phyloP scores from a whole-genome alignment of 2,329 filamentous ascomycete genomes.

The Epichloe elymi region DNA sequence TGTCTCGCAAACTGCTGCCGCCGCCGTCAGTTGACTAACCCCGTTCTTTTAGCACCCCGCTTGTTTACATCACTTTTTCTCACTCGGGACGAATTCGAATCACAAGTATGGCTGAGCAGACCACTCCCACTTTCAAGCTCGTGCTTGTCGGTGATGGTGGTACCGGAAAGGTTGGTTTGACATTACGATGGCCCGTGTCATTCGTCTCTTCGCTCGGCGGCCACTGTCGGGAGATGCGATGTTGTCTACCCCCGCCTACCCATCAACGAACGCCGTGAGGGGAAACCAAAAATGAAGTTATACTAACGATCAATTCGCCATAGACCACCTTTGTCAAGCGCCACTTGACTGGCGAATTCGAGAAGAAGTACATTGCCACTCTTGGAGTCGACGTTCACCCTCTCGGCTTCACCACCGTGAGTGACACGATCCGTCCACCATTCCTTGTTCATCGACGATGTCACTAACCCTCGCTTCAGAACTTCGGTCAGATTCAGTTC shows the following conservation, averaged over 20 bases:
- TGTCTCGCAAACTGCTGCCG: not conserved
- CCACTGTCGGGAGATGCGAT: not conserved
- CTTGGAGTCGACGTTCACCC: slow-evolving; percentile 99
- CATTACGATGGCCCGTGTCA: not conserved
- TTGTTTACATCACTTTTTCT: slow-evolving; percentile 31
- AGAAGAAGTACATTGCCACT: slow-evolving; percentile 99
- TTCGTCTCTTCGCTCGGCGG: slow-evolving; percentile 10
- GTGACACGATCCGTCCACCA: slow-evolving; percentile 23
- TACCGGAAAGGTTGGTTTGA: slow-evolving; percentile 76
- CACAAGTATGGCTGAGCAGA: slow-evolving; percentile 49
- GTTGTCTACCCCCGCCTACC: slow-evolving; percentile 13
- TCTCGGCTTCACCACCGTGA: slow-evolving; percentile 93
- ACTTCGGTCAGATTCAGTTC: slow-evolving; percentile 94
- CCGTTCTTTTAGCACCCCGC: slow-evolving; percentile 26
- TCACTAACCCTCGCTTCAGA: slow-evolving; percentile 32
- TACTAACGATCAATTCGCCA: slow-evolving; percentile 3
- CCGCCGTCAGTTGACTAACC: slow-evolving; percentile 18
- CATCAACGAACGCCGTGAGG: not conserved
- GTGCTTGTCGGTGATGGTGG: slow-evolving; percentile 98
- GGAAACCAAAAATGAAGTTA: not conserved
- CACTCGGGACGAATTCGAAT: slow-evolving; percentile 11
- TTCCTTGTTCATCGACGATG: not conserved
- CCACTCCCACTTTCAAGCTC: slow-evolving; percentile 87
- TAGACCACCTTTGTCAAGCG: slow-evolving; percentile 99
- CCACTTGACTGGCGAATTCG: slow-evolving; percentile 98